These are phyloP conservation scores for Colletotrichum incanum DNA, from an alignment of 2,329 filamentous ascomycete genomes.

Conservation along the genomic window DNA sequence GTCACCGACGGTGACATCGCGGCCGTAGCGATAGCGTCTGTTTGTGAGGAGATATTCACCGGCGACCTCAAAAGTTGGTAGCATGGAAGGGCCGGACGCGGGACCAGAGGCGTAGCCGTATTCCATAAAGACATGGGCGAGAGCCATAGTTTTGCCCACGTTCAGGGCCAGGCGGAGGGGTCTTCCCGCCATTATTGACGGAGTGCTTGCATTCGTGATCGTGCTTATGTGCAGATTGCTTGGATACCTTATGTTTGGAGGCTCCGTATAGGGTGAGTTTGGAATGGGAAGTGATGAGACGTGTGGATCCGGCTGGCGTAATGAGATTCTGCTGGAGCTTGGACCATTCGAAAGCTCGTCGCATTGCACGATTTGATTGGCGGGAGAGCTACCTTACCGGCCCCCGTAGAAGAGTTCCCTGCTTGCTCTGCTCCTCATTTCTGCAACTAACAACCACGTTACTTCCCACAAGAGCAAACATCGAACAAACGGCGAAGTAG, in stretches of 20 bases:
- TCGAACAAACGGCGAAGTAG: neutral
- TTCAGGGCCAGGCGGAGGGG: slow-evolving; percentile 60
- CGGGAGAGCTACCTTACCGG: neutral
- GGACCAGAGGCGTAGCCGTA: slow-evolving; percentile 75
- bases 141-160: slow-evolving; percentile 62
- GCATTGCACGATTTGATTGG: slow-evolving; percentile 35
- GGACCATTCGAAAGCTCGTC: slow-evolving; percentile 39
- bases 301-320: neutral
- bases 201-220: neutral
- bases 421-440: slow-evolving; percentile 7
- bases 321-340: slow-evolving; percentile 31
- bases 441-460: neutral
- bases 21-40: slow-evolving; percentile 78
- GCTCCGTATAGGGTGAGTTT: neutral
- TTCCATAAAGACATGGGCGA: slow-evolving; percentile 67
- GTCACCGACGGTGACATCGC: slow-evolving; percentile 81
- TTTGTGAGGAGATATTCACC: slow-evolving; percentile 81
- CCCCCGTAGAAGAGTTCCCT: slow-evolving; percentile 5
- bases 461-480: neutral
- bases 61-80: slow-evolving; percentile 81
- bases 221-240: neutral
- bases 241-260: neutral
- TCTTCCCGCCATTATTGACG: slow-evolving; percentile 15
- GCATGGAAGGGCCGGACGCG: slow-evolving; percentile 86
- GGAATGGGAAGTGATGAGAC: slow-evolving; percentile 14